Evolutionary conservation across 2,329 filamentous ascomycete genomes (phyloP).

Genomic region (Aulographum hederae): DNA sequence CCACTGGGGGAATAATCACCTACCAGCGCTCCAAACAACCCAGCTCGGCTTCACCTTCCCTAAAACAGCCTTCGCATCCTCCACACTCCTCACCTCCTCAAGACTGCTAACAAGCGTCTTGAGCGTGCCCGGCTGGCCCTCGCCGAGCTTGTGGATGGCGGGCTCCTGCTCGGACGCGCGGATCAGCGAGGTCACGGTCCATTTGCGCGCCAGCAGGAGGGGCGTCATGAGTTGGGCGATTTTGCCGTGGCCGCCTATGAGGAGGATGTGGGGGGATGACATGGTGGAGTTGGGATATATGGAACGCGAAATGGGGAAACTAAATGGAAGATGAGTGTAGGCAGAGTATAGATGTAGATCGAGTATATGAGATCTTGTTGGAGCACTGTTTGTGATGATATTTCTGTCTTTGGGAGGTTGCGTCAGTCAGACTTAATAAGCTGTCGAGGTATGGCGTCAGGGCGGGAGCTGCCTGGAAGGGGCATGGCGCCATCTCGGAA

Average conservation of each 20-base stretch:
- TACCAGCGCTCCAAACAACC: conserved; percentile 51
- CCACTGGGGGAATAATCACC: conserved; percentile 7
- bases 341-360: too few species aligned
- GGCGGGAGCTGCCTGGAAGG: too few species aligned
- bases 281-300: too few species aligned
- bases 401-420: too few species aligned
- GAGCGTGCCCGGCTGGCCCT: conserved; percentile 42
- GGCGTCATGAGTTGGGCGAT: conserved; percentile 58
- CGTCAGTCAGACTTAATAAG: too few species aligned
- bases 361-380: too few species aligned
- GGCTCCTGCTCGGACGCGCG: conserved; percentile 50
- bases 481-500: too few species aligned
- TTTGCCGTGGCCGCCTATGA: conserved; percentile 72
- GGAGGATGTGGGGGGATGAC: conserved; percentile 30
- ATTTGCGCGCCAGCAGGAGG: conserved; percentile 53
- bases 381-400: too few species aligned
- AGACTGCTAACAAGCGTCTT: conserved; percentile 52
- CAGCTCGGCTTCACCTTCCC: conserved; percentile 44
- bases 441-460: too few species aligned
- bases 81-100: conserved; percentile 47
- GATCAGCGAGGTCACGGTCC: conserved; percentile 64
- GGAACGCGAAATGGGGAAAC: too few species aligned
- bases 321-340: too few species aligned
- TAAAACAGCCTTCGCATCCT: conserved; percentile 44
- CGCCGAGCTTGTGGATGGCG: conserved; percentile 43